A percentile compares a stretch with the other conserved stretches of the same genome.
These are phyloP conservation scores for Tetracentron sinense DNA, from an alignment of 164 flowering plant species.

Conservation along the genomic window DNA sequence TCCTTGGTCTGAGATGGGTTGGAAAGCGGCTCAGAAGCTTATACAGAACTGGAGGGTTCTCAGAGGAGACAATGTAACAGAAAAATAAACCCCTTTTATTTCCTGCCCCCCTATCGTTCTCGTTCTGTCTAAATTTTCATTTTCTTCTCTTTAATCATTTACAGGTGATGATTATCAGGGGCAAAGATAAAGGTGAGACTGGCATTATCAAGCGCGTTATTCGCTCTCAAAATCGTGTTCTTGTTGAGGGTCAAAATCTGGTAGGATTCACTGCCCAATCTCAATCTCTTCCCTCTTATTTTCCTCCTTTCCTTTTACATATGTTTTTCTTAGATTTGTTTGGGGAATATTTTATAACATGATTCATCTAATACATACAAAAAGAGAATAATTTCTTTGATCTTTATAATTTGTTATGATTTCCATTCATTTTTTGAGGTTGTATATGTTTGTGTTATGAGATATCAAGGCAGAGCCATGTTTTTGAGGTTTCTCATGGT, in stretches of 20 bases:
- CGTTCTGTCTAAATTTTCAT: not conserved
- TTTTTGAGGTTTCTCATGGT: no score
- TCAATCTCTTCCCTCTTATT: not conserved
- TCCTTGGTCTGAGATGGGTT: slow-evolving; percentile 50
- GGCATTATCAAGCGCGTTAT: slow-evolving; percentile 85
- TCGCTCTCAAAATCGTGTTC: slow-evolving; percentile 93
- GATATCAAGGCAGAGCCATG: no score
- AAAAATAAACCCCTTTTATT: not conserved
- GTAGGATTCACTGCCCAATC: slow-evolving; percentile 33
- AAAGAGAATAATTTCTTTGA: no score
- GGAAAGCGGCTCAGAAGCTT: slow-evolving; percentile 95
- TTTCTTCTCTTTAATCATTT: not conserved
- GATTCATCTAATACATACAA: no score
- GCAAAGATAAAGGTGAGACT: slow-evolving; percentile 84
- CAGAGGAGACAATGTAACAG: slow-evolving; percentile 81
- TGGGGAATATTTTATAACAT: not conserved
- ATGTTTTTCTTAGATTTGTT: not conserved
- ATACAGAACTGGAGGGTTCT: slow-evolving; percentile 76
- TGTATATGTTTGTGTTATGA: no score
- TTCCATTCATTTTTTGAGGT: no score
- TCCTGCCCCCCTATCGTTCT: not conserved
- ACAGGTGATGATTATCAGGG: slow-evolving; percentile 89
- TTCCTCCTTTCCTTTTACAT: not conserved
- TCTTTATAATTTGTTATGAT: no score
- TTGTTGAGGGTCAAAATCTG: slow-evolving; percentile 92